phyloP scores from a whole-genome alignment of 139 green algal genomes.

The Picochlorum sp. region DNA sequence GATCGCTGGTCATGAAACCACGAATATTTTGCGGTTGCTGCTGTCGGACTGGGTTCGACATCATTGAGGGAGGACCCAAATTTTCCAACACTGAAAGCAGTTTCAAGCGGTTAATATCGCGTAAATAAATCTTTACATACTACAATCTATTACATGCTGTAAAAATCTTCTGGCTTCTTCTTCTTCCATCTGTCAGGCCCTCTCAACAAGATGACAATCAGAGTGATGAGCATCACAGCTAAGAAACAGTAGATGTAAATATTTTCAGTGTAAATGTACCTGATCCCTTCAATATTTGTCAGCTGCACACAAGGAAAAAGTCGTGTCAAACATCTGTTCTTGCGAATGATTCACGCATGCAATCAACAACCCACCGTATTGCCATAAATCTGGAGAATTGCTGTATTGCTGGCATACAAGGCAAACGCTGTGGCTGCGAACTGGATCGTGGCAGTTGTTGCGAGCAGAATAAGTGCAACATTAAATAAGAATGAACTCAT shows the following conservation, averaged over 20 bases:
- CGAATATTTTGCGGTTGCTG: neutral
- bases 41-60: neutral
- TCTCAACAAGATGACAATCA: constrained; percentile 27
- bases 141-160: constrained; percentile 16
- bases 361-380: constrained; percentile 38
- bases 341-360: constrained; percentile 1
- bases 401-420: constrained; percentile 73
- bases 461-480: constrained; percentile 80
- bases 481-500: constrained; percentile 97
- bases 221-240: constrained; percentile 37
- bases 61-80: constrained; percentile 7
- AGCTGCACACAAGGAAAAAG: neutral
- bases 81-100: neutral
- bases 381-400: constrained; percentile 80
- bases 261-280: constrained; percentile 77
- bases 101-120: neutral
- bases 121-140: neutral
- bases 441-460: constrained; percentile 78
- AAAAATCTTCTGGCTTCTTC: constrained; percentile 43
- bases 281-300: constrained; percentile 62
- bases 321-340: neutral
- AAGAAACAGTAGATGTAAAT: constrained; percentile 70
- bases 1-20: neutral
- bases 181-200: constrained; percentile 48
- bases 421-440: constrained; percentile 83